These are phyloP conservation scores for Botryotinia calthae DNA, from an alignment of 2,329 filamentous ascomycete genomes.

Conservation along the genomic window DNA sequence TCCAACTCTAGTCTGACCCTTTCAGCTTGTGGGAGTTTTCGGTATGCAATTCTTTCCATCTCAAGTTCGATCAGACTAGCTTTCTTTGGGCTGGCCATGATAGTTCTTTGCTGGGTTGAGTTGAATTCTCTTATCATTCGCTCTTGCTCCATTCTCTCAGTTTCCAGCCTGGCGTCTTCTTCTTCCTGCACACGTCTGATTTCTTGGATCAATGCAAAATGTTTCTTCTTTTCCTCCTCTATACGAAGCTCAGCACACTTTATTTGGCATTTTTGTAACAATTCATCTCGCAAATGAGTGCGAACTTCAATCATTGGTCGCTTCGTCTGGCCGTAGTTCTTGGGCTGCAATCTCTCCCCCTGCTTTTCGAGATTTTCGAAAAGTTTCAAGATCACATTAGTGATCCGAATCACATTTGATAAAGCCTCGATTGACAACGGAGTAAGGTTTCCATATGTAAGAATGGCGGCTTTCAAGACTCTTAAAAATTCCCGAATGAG, in stretches of 20 bases:
- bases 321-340: background rate
- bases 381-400: background rate
- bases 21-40: background rate
- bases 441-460: background rate
- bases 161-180: background rate
- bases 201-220: background rate
- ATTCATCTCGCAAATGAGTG: background rate
- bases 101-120: too few relatives aligned
- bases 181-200: background rate
- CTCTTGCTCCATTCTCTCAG: background rate
- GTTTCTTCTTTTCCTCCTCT: background rate
- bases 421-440: background rate
- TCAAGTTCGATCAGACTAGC: background rate
- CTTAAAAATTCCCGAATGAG: background rate
- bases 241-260: background rate
- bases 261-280: background rate
- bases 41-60: background rate
- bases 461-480: background rate
- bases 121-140: constrained; percentile 1
- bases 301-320: background rate
- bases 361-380: background rate
- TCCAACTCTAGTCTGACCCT: background rate
- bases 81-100: background rate
- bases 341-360: background rate
- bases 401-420: background rate